phyloP scores from a whole-genome alignment of 352 stramenopile genomes.

The Globisporangium heterothallicum region DNA sequence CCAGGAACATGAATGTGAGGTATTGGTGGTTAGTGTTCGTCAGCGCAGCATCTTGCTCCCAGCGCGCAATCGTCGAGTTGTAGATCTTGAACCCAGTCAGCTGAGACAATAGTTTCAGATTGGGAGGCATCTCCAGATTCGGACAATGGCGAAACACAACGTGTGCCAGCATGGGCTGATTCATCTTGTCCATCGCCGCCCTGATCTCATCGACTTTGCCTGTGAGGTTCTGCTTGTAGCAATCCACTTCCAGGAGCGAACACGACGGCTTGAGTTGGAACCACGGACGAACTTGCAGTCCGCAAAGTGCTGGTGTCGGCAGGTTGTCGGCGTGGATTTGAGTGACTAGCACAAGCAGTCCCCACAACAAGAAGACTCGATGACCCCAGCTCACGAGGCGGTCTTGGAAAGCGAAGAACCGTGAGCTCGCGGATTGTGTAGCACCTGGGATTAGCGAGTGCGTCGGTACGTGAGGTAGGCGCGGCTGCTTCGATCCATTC shows the following conservation, averaged over 20 bases:
- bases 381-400: conserved; percentile 9
- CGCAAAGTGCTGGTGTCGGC: conserved; percentile 3
- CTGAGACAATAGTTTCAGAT: neutral
- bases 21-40: conserved; percentile 8
- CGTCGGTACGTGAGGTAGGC: no score
- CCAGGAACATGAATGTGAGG: conserved; percentile 8
- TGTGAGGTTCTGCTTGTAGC: conserved; percentile 11
- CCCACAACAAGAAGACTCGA: conserved; percentile 8
- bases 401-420: conserved; percentile 8
- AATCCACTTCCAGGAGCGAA: conserved; percentile 9
- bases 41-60: conserved; percentile 14
- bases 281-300: conserved; percentile 6
- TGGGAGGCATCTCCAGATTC: conserved; percentile 11
- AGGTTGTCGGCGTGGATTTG: conserved; percentile 11
- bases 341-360: neutral
- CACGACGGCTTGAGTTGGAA: conserved; percentile 11
- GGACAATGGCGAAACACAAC: conserved; percentile 13
- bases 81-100: conserved; percentile 18
- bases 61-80: conserved; percentile 18
- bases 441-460: neutral
- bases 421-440: no score
- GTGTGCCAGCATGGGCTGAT: conserved; percentile 5
- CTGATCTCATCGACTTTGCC: conserved; percentile 9
- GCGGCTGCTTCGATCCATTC: no score
- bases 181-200: conserved; percentile 8